These are phyloP conservation scores for Plenodomus tracheiphilus DNA, from an alignment of 2,329 filamentous ascomycete genomes.

Conservation along the genomic window DNA sequence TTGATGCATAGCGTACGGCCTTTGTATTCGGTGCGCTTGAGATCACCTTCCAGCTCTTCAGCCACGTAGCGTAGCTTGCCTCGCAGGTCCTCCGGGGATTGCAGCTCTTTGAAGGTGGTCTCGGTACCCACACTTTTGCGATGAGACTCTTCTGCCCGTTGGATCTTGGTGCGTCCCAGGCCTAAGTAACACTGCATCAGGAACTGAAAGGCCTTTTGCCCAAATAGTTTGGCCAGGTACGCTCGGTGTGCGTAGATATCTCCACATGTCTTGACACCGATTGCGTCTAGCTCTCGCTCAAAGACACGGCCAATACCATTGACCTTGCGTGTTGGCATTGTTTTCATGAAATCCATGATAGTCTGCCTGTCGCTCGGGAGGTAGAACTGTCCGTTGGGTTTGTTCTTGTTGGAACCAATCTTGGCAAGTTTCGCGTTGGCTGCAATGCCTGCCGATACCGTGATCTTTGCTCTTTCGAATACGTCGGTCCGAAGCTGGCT, in stretches of 20 bases:
- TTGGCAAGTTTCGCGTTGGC: slow-evolving; percentile 93
- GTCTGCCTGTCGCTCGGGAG: slow-evolving; percentile 71
- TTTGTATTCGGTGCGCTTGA: slow-evolving; percentile 78
- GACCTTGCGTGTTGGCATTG: slow-evolving; percentile 83
- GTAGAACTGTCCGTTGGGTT: slow-evolving; percentile 89
- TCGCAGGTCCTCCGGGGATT: slow-evolving; percentile 67
- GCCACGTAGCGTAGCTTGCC: slow-evolving; percentile 81
- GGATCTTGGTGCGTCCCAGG: slow-evolving; percentile 79
- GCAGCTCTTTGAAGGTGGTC: slow-evolving; percentile 83
- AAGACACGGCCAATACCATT: slow-evolving; percentile 95
- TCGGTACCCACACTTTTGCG: slow-evolving; percentile 94
- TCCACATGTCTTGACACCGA: slow-evolving; percentile 85
- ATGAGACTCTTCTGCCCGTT: slow-evolving; percentile 86
- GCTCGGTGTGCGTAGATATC: slow-evolving; percentile 80
- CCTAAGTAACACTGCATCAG: slow-evolving; percentile 83
- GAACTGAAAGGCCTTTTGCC: slow-evolving; percentile 88
- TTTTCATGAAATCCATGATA: slow-evolving; percentile 84
- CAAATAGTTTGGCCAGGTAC: slow-evolving; percentile 76
- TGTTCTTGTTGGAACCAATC: slow-evolving; percentile 93
- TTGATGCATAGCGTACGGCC: slow-evolving; percentile 91
- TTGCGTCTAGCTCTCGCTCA: slow-evolving; percentile 84
- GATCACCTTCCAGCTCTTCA: slow-evolving; percentile 83
- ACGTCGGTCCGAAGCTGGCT: slow-evolving; percentile 78
- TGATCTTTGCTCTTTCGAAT: slow-evolving; percentile 75
- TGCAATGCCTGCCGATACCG: slow-evolving; percentile 91